These are phyloP conservation scores for Fragaria nilgerrensis DNA, from an alignment of 306 rosid genomes.

Conservation along the genomic window DNA sequence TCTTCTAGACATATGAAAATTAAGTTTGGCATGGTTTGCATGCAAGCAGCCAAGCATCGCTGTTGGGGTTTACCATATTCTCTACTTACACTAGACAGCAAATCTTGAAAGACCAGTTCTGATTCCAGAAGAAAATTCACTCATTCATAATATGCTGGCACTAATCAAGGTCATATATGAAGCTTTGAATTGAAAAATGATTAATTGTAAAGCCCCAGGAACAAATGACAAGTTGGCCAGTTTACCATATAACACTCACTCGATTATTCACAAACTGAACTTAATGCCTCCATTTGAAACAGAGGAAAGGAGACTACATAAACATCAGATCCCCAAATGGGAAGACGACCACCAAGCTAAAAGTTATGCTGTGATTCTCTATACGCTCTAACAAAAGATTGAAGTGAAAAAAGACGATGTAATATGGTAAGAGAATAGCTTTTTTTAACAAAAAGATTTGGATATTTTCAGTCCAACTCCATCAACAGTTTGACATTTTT, in stretches of 20 bases:
- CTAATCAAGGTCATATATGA: not conserved
- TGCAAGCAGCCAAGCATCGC: not conserved
- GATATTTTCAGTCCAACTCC: not conserved
- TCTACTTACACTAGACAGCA: not conserved
- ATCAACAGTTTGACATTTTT: slow-evolving; percentile 1
- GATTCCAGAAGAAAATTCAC: not conserved
- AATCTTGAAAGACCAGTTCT: not conserved
- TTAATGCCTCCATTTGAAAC: not conserved
- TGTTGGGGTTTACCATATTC: not conserved
- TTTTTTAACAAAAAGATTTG: not conserved
- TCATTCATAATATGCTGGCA: not conserved
- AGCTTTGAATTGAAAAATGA: not conserved
- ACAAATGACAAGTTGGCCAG: not conserved
- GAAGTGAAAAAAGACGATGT: not conserved
- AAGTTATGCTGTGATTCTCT: not conserved
- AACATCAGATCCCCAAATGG: not conserved
- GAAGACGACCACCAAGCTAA: not conserved
- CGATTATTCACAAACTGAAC: not conserved
- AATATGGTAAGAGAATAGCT: not conserved
- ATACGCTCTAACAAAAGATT: not conserved
- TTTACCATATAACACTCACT: not conserved
- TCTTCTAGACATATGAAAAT: not conserved
- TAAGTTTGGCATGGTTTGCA: not conserved
- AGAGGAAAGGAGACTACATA: not conserved
- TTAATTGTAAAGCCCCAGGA: not conserved